Percentiles rank a stretch among this genome's conserved stretches.
These are phyloP conservation scores for Cymbopogon citratus DNA, from an alignment of 176 grass and related monocot genomes.

Conservation along the genomic window DNA sequence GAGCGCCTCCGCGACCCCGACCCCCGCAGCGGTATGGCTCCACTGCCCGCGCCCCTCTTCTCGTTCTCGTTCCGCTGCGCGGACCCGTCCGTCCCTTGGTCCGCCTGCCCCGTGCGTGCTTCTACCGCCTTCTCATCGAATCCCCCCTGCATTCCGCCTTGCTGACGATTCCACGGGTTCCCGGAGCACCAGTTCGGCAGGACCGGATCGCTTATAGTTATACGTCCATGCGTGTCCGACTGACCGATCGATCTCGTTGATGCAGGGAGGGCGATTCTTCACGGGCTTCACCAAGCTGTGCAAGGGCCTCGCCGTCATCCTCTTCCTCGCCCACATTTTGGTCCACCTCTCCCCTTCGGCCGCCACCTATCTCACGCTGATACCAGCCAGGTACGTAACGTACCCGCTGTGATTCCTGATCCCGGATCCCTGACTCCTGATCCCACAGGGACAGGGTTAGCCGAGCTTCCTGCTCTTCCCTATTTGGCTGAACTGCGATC, in stretches of 20 bases:
- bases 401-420: neutral
- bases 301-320: slow-evolving; percentile 68
- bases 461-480: neutral
- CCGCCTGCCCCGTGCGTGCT: neutral
- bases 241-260: neutral
- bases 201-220: neutral
- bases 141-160: neutral
- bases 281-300: slow-evolving; percentile 78
- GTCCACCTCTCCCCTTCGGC: slow-evolving; percentile 65
- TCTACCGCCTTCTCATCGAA: neutral
- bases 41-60: neutral
- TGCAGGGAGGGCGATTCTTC: slow-evolving; percentile 59
- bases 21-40: slow-evolving; percentile 14
- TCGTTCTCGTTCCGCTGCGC: neutral
- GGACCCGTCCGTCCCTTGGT: neutral
- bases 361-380: slow-evolving; percentile 59
- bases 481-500: neutral
- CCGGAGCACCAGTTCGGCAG: neutral
- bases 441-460: neutral
- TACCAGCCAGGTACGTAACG: slow-evolving; percentile 78
- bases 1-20: neutral
- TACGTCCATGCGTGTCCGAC: neutral
- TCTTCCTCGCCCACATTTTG: slow-evolving; percentile 56
- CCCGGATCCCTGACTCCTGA: neutral
- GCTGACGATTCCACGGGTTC: neutral